phyloP scores from a whole-genome alignment of 2,329 filamentous ascomycete species.

The Dryadomyces quercus-mongolicae region DNA sequence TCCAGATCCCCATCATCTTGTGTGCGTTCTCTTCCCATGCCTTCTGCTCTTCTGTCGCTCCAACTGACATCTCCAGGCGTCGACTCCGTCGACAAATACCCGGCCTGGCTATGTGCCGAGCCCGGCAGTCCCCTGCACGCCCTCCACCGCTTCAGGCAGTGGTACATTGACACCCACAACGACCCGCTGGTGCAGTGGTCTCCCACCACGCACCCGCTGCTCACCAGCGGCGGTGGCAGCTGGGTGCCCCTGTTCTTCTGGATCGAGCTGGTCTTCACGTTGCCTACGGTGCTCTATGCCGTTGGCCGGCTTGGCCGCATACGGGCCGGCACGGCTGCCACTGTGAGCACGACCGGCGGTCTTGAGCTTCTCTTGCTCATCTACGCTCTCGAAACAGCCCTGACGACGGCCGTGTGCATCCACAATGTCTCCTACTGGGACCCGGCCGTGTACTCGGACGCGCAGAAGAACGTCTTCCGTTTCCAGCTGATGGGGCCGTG shows the following conservation, averaged over 20 bases:
- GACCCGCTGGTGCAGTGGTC: constrained; percentile 38
- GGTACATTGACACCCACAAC: constrained; percentile 35
- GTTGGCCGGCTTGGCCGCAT: constrained; percentile 23
- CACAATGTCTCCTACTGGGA: constrained; percentile 39
- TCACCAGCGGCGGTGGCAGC: constrained; percentile 16
- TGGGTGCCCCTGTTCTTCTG: constrained; percentile 41
- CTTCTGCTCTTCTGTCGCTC: background rate
- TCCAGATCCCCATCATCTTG: constrained; percentile 19
- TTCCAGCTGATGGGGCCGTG: constrained; percentile 40
- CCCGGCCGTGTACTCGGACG: constrained; percentile 26
- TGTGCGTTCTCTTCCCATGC: constrained; percentile 12
- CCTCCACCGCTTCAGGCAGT: constrained; percentile 29
- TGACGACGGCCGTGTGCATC: constrained; percentile 40
- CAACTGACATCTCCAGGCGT: constrained; percentile 28
- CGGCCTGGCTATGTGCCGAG: constrained; percentile 28
- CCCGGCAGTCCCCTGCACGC: constrained; percentile 33
- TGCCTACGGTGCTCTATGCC: constrained; percentile 38
- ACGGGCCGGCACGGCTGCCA: constrained; percentile 2
- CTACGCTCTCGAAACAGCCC: constrained; percentile 37
- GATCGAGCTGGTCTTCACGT: constrained; percentile 36
- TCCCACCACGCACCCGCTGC: constrained; percentile 12
- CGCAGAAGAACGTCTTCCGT: constrained; percentile 33
- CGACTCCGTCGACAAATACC: constrained; percentile 42
- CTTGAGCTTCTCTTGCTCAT: constrained; percentile 38
- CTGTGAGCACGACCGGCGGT: constrained; percentile 19